phyloP scores from a whole-genome alignment of 73 alveolate genomes.

The Uronychia binucleata region DNA sequence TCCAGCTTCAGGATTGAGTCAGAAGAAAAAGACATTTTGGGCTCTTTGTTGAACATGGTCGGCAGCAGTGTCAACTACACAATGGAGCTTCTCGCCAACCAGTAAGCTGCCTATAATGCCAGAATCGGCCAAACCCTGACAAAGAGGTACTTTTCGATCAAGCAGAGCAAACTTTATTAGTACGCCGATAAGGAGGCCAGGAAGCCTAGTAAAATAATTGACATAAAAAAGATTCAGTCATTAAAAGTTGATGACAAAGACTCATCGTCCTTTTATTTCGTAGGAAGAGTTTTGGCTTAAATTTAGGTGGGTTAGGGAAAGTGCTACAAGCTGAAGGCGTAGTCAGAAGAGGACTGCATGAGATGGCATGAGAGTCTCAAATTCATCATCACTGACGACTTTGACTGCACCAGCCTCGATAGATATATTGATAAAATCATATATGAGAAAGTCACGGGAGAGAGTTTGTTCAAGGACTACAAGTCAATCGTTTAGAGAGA shows the following conservation, averaged over 20 bases:
- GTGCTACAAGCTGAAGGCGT: constrained; percentile 36
- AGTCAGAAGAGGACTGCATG: constrained; percentile 20
- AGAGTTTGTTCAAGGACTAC: constrained; percentile 55
- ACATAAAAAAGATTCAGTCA: constrained; percentile 10
- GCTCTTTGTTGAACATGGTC: constrained; percentile 37
- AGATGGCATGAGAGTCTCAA: constrained; percentile 49
- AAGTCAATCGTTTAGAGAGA: constrained; percentile 32
- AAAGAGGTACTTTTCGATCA: constrained; percentile 50
- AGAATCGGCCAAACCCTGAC: no score
- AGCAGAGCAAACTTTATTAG: constrained; percentile 54
- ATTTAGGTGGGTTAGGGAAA: constrained; percentile 22
- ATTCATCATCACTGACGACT: constrained; percentile 20
- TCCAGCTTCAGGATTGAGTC: constrained; percentile 25
- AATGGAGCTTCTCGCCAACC: constrained; percentile 23
- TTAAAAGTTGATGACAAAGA: constrained; percentile 27
- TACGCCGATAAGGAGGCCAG: constrained; percentile 48
- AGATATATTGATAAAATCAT: constrained; percentile 48
- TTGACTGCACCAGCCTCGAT: constrained; percentile 32
- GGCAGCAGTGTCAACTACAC: constrained; percentile 32
- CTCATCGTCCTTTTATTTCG: constrained; percentile 21
- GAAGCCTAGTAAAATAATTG: constrained; percentile 21
- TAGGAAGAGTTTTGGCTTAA: no score
- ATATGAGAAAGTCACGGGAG: constrained; percentile 42
- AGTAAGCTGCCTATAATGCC: no score
- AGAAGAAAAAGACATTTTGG: constrained; percentile 34